Percentiles rank a stretch among this genome's conserved stretches.
phyloP scores from a whole-genome alignment of 495 filamentous ascomycete species.

The Aspergillus nidulans region DNA sequence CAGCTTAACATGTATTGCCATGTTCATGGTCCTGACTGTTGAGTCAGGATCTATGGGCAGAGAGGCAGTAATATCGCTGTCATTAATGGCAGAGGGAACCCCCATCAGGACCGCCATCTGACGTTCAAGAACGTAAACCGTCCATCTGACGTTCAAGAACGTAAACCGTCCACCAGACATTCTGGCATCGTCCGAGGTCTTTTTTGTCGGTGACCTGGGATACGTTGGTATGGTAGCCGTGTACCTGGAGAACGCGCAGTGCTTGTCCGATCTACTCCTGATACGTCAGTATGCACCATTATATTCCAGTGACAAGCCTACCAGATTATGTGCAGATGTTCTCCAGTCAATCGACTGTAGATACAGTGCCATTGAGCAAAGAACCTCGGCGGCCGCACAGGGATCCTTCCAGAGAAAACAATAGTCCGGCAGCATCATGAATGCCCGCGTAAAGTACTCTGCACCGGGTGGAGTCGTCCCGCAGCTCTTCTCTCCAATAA shows the following conservation, averaged over 20 bases:
- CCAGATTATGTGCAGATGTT: constrained; percentile 34
- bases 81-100: constrained; percentile 33
- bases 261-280: constrained; percentile 39
- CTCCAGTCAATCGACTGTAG: constrained; percentile 40
- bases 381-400: constrained; percentile 34
- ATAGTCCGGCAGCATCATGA: constrained; percentile 36
- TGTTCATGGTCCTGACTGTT: constrained; percentile 15
- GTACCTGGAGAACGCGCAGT: constrained; percentile 34
- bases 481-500: constrained; percentile 31
- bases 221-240: constrained; percentile 37
- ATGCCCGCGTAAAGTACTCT: constrained; percentile 35
- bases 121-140: too few species aligned
- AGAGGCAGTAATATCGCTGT: constrained; percentile 31
- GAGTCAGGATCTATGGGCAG: constrained; percentile 30
- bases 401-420: constrained; percentile 32
- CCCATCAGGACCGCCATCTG: constrained; percentile 43
- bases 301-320: constrained; percentile 6
- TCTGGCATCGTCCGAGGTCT: constrained; percentile 32
- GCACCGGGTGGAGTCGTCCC: constrained; percentile 29
- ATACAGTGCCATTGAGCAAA: constrained; percentile 41
- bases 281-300: neutral
- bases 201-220: constrained; percentile 14
- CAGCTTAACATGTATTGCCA: constrained; percentile 33
- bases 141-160: constrained; percentile 20
- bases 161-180: constrained; percentile 25